These are phyloP conservation scores for Solanum chaucha DNA, from an alignment of 257 asterid species.

Conservation along the genomic window DNA sequence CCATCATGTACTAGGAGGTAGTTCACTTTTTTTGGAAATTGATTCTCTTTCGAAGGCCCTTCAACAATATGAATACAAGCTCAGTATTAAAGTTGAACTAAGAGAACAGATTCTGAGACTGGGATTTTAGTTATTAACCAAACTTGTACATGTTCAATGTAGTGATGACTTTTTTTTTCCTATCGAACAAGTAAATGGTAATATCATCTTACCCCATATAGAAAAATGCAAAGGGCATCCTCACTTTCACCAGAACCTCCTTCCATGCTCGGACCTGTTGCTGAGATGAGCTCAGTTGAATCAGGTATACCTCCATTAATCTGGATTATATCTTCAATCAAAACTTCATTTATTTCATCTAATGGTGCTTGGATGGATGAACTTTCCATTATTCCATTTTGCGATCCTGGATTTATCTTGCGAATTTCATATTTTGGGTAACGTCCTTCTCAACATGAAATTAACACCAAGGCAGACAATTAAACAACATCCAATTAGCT, in stretches of 20 bases:
- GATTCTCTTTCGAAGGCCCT: background rate
- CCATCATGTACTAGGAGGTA: background rate
- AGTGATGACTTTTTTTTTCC: background rate
- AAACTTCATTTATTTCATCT: slow-evolving; percentile 21
- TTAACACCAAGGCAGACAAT: slow-evolving; percentile 1
- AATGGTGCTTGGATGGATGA: slow-evolving; percentile 16
- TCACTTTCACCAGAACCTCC: slow-evolving; percentile 32
- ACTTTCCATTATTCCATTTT: slow-evolving; percentile 19
- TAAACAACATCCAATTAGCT: background rate
- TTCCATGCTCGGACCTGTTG: background rate
- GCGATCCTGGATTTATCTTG: slow-evolving; percentile 39
- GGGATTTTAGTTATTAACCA: background rate
- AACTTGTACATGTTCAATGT: background rate
- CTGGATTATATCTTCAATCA: slow-evolving; percentile 16
- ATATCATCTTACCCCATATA: slow-evolving; percentile 73
- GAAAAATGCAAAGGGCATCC: slow-evolving; percentile 51
- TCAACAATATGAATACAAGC: background rate
- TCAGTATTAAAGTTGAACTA: background rate
- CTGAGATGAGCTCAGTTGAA: slow-evolving; percentile 8
- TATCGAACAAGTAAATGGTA: background rate
- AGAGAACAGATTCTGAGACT: background rate
- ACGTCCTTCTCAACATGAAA: slow-evolving; percentile 46
- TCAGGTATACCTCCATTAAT: slow-evolving; percentile 2
- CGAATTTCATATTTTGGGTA: slow-evolving; percentile 68
- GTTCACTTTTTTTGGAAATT: background rate